Base-by-base conservation (phyloP, 1,284 basidiomycete species). In the Flammula alnicola region DNA sequence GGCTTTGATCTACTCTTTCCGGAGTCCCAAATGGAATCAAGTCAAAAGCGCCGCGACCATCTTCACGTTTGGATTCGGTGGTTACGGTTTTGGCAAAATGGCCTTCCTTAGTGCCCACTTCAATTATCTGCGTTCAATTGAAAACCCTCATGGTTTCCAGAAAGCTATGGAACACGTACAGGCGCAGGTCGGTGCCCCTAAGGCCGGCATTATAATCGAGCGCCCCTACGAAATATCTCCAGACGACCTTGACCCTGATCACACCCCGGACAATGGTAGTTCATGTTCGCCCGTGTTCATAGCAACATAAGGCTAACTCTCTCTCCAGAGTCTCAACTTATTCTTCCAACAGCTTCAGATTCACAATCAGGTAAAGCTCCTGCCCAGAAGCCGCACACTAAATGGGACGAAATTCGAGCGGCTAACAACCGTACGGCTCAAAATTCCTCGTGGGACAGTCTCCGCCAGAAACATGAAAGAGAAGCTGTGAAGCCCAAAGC, bases 361-460 rank as follows among this genome's bases (percentile, higher is more conserved):
- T 35, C 43, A 19, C 39, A 43, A 22, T 16, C 17, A 6, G 35
- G 23, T 26, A 39, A 20, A n/a, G 26, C 33, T 10, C 36, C 27
- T 9, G 54, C 59, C 22, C 46, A 51, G 41, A 60, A 64, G 39
- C 61, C 65, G 11, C 46, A 53, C 47, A 78, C 63, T 48, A 77
- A 70, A 54, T 88, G 86, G 86, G 83, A 85, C 32, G 77, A 83
- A 53, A 81, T 88, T 35, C 80, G 85, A 44, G 69, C 70, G 38
- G 75, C 69, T n/a, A 84, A 84, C 51, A 65, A 73, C 25, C 74
- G 68, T 26, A 63, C 69, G 23, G 72, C 71, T 3, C 63, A 71
- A 25, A 70, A 70, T 17, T 86, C 86, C 10, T 74, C 83, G 4
- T 88, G 86, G 86, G 86, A 88, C 57, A 63, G 67, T 26, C 71